A percentile compares a stretch with the other conserved stretches of the same genome.
Evolutionary conservation across 2,329 filamentous ascomycete genomes (phyloP).

Genomic region (Cladophialophora immunda): DNA sequence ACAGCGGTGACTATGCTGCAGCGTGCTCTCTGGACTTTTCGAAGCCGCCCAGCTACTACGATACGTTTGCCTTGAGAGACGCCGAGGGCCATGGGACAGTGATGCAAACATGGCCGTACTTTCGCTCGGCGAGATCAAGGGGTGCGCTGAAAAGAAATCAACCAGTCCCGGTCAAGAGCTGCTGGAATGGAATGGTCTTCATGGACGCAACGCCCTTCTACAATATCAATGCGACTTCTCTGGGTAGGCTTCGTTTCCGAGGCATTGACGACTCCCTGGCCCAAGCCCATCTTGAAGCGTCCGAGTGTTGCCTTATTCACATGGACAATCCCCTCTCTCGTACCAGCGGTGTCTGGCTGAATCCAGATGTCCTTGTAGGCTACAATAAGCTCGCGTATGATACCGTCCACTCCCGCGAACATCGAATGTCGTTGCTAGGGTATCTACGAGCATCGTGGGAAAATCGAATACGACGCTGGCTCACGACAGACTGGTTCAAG

Average conservation of each 20-base stretch:
- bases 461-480: constrained; percentile 14
- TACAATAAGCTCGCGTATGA: constrained; percentile 44
- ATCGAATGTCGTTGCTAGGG: neutral
- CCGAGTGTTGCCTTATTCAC: constrained; percentile 74
- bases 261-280: constrained; percentile 69
- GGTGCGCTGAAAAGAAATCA: constrained; percentile 60
- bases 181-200: constrained; percentile 70
- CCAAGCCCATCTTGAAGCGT: constrained; percentile 66
- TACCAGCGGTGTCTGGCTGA: constrained; percentile 47
- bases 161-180: constrained; percentile 62
- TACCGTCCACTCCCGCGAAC: neutral
- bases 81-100: constrained; percentile 69
- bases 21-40: constrained; percentile 76
- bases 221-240: constrained; percentile 11
- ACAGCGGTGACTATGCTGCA: constrained; percentile 67
- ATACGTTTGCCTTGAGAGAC: constrained; percentile 77
- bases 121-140: constrained; percentile 60
- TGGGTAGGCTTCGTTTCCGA: constrained; percentile 63
- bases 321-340: constrained; percentile 46
- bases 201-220: constrained; percentile 64
- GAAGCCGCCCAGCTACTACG: constrained; percentile 68
- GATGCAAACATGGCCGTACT: constrained; percentile 73
- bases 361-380: constrained; percentile 49
- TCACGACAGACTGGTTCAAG: constrained; percentile 23
- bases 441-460: constrained; percentile 15